Conservation (phyloP, 164 flowering plant species). For the Aristolochia contorta region DNA sequence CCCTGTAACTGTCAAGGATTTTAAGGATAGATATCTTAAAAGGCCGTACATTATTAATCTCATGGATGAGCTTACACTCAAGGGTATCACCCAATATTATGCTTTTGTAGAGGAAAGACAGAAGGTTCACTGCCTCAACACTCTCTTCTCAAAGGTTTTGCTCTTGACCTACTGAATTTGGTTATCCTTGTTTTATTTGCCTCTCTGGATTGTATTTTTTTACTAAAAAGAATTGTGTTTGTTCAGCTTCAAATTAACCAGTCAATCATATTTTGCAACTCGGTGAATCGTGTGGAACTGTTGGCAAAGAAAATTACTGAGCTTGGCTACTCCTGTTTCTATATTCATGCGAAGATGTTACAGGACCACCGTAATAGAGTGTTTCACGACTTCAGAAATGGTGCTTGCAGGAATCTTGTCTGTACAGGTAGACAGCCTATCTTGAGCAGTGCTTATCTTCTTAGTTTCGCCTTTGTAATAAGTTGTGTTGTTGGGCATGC, state of each 20-base stretch:
- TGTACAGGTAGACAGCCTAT: slow-evolving; percentile 62
- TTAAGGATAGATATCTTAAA: slow-evolving; percentile 73
- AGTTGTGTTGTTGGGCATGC: no score
- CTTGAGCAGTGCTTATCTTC: no score
- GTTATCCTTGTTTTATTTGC: no score
- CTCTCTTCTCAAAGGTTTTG: slow-evolving; percentile 91
- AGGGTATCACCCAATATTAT: slow-evolving; percentile 96
- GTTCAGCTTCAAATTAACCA: slow-evolving; percentile 98
- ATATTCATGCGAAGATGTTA: slow-evolving; percentile 97
- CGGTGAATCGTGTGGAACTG: slow-evolving; percentile 92
- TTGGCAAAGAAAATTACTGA: slow-evolving; percentile 98
- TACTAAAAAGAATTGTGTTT: no score
- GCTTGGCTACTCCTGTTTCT: slow-evolving; percentile 97
- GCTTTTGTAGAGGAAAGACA: slow-evolving; percentile 99
- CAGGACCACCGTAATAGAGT: slow-evolving; percentile 98
- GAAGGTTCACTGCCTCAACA: slow-evolving; percentile 93
- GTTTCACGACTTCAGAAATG: slow-evolving; percentile 97
- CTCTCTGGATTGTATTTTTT: no score
- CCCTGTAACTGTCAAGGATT: slow-evolving; percentile 93
- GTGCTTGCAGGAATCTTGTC: slow-evolving; percentile 99
- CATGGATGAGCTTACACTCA: slow-evolving; percentile 98
- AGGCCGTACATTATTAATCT: slow-evolving; percentile 90
- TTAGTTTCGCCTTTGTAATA: no score
- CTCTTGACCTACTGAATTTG: no score
- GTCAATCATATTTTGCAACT: slow-evolving; percentile 96